These are phyloP conservation scores for Globisporangium yorkense DNA, from an alignment of 352 stramenopile genomes.

Conservation along the genomic window DNA sequence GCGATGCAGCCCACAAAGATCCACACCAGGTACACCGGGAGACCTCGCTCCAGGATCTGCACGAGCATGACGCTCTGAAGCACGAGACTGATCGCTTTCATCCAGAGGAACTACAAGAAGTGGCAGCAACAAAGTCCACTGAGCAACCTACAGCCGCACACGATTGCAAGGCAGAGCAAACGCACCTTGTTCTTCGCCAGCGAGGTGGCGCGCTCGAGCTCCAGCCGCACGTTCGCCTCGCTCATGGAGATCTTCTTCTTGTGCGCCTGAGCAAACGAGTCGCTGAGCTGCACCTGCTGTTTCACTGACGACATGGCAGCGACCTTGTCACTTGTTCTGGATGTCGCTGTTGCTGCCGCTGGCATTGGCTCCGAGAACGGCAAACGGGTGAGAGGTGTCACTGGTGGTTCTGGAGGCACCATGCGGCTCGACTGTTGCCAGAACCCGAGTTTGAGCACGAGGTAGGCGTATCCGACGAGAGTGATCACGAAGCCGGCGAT, in stretches of 20 bases:
- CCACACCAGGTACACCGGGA: constrained; percentile 7
- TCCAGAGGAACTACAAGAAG: constrained; percentile 8
- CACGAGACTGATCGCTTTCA: constrained; percentile 9
- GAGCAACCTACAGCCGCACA: not conserved
- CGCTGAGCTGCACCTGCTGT: constrained; percentile 3
- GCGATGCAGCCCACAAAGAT: constrained; percentile 5
- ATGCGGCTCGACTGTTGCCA: constrained; percentile 12
- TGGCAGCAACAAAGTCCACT: not conserved
- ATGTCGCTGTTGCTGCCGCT: not conserved
- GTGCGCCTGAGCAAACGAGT: constrained; percentile 4
- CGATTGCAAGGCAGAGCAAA: not conserved
- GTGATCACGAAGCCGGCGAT: constrained; percentile 2
- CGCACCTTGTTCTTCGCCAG: constrained; percentile 7
- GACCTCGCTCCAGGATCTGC: constrained; percentile 10
- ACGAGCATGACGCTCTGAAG: constrained; percentile 9
- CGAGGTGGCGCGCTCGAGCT: constrained; percentile 8
- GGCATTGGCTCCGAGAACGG: not conserved
- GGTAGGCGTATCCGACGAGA: constrained; percentile 6
- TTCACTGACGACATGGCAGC: not conserved
- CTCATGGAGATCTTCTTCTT: constrained; percentile 5
- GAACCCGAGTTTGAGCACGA: constrained; percentile 10
- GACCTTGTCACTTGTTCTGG: not conserved
- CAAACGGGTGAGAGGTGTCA: no score
- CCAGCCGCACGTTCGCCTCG: constrained; percentile 1
- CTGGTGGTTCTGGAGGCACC: not conserved